These are phyloP conservation scores for Lasiodiplodia sp. DNA, from an alignment of 2,329 filamentous ascomycete genomes.

Conservation along the genomic window DNA sequence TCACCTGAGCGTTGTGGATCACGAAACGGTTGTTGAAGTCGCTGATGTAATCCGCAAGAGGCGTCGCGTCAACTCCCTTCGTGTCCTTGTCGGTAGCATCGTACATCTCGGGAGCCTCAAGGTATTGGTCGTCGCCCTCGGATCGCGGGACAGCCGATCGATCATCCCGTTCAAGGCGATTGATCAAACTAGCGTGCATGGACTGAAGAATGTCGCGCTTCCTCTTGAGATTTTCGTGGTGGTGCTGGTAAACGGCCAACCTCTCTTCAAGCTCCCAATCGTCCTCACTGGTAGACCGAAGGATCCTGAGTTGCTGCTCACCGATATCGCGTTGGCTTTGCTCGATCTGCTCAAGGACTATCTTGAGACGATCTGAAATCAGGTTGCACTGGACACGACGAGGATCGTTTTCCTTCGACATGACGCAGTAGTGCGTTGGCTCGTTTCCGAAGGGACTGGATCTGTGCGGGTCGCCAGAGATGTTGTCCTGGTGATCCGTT, in stretches of 20 bases:
- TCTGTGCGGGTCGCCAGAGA: slow-evolving; percentile 79
- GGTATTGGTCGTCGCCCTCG: slow-evolving; percentile 52
- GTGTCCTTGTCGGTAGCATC: slow-evolving; percentile 54
- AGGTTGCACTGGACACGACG: slow-evolving; percentile 86
- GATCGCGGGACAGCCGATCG: slow-evolving; percentile 53
- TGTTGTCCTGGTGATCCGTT: slow-evolving; percentile 85
- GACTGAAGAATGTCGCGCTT: slow-evolving; percentile 66
- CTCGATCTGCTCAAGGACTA: slow-evolving; percentile 78
- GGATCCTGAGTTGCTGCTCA: slow-evolving; percentile 73
- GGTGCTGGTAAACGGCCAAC: slow-evolving; percentile 61
- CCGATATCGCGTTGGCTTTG: slow-evolving; percentile 76
- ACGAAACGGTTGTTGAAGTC: slow-evolving; percentile 99
- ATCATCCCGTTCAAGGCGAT: slow-evolving; percentile 65
- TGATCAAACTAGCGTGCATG: slow-evolving; percentile 65
- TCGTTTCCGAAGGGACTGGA: slow-evolving; percentile 93
- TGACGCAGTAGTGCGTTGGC: slow-evolving; percentile 92
- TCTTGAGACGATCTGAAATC: slow-evolving; percentile 79
- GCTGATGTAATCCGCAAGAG: slow-evolving; percentile 82
- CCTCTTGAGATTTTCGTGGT: slow-evolving; percentile 63
- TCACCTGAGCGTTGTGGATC: slow-evolving; percentile 95
- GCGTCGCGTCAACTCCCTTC: slow-evolving; percentile 68
- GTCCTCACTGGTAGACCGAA: slow-evolving; percentile 59
- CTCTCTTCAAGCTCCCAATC: slow-evolving; percentile 63
- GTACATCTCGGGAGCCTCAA: slow-evolving; percentile 62
- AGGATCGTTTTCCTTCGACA: slow-evolving; percentile 78